Percentiles rank a stretch among this genome's conserved stretches.
Conservation (phyloP, 768 basidiomycete species). For the Phylloporus rhodoxanthus region DNA sequence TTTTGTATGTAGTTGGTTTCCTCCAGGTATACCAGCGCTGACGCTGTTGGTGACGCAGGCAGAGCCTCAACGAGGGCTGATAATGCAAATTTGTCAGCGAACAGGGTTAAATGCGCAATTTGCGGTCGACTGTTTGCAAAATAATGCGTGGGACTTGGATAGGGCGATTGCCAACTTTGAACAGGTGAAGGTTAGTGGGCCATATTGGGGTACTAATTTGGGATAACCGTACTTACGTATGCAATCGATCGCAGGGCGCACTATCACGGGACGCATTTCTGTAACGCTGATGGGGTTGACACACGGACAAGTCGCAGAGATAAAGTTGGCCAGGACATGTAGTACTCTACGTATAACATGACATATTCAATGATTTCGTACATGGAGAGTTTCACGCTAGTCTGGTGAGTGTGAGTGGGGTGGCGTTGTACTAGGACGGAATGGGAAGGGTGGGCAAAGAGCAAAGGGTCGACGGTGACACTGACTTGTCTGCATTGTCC, state of each 20-base stretch:
- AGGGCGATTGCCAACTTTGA: constrained; percentile 82
- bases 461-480: background rate
- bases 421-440: constrained; percentile 17
- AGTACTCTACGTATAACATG: constrained; percentile 12
- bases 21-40: constrained; percentile 9
- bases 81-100: constrained; percentile 61
- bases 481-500: constrained; percentile 8
- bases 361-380: constrained; percentile 20
- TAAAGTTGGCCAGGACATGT: background rate
- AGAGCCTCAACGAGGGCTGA: constrained; percentile 62
- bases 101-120: constrained; percentile 79
- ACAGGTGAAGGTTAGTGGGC: constrained; percentile 67
- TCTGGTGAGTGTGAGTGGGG: background rate
- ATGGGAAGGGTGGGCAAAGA: constrained; percentile 8
- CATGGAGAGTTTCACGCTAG: background rate
- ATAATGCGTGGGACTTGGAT: constrained; percentile 80
- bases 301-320: constrained; percentile 13
- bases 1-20: constrained; percentile 45
- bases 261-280: constrained; percentile 53
- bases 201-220: background rate
- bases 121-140: constrained; percentile 77
- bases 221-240: constrained; percentile 26
- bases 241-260: constrained; percentile 34
- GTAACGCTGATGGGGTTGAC: no score
- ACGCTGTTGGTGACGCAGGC: constrained; percentile 38